These are phyloP conservation scores for Zopfia rhizophila DNA, from an alignment of 2,329 filamentous ascomycete species.

Conservation along the genomic window DNA sequence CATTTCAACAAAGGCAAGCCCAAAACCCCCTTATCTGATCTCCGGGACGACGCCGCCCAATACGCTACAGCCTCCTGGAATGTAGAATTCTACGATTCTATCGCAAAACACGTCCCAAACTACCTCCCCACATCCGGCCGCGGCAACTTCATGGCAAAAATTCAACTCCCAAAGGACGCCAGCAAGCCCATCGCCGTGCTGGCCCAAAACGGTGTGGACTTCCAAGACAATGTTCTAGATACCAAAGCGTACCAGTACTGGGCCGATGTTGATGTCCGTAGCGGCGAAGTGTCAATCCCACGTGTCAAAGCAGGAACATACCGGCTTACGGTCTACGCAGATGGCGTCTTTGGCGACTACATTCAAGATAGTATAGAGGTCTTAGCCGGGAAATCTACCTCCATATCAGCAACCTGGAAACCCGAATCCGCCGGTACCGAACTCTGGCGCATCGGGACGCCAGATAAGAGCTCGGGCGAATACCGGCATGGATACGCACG, in stretches of 20 bases:
- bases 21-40: slow-evolving; percentile 57
- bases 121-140: slow-evolving; percentile 65
- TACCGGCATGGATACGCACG: slow-evolving; percentile 67
- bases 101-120: slow-evolving; percentile 68
- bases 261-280: slow-evolving; percentile 56
- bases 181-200: slow-evolving; percentile 66
- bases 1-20: slow-evolving; percentile 69
- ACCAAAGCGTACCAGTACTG: slow-evolving; percentile 71
- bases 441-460: slow-evolving; percentile 70
- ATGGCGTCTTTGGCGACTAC: slow-evolving; percentile 70
- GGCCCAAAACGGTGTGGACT: slow-evolving; percentile 62
- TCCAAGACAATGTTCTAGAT: slow-evolving; percentile 69
- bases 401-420: slow-evolving; percentile 59
- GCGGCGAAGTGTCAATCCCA: slow-evolving; percentile 63
- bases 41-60: slow-evolving; percentile 65
- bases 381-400: slow-evolving; percentile 53
- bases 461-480: slow-evolving; percentile 70
- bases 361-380: slow-evolving; percentile 63
- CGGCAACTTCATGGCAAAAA: slow-evolving; percentile 61
- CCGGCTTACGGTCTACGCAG: slow-evolving; percentile 71
- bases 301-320: slow-evolving; percentile 68
- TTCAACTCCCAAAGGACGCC: slow-evolving; percentile 64
- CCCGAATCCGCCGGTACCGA: slow-evolving; percentile 68
- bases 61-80: slow-evolving; percentile 66
- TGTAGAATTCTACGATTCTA: slow-evolving; percentile 70